Evolutionary conservation across 2,329 filamentous ascomycete genomes (phyloP).

Genomic region (Fusarium sp.): DNA sequence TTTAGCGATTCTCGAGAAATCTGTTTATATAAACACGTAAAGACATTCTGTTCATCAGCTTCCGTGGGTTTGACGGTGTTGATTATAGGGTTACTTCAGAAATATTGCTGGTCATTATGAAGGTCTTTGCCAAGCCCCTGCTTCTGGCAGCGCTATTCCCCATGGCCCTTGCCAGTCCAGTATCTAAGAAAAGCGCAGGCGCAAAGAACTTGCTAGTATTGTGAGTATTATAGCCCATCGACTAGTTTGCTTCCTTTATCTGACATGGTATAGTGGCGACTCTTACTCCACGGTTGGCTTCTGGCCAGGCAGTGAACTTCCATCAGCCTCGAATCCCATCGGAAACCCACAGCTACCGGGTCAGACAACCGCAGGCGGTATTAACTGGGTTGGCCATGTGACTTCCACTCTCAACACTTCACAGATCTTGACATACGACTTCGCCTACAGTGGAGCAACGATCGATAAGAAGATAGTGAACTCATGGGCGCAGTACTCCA

Average conservation of each 20-base stretch:
- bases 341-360: slow-evolving; percentile 33
- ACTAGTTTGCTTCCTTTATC: not conserved
- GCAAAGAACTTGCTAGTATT: slow-evolving; percentile 25
- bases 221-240: not conserved
- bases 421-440: slow-evolving; percentile 34
- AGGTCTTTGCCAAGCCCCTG: not conserved
- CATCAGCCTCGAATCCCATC: slow-evolving; percentile 23
- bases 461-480: slow-evolving; percentile 38
- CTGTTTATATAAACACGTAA: not conserved
- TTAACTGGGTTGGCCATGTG: slow-evolving; percentile 39
- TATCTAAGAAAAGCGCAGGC: not conserved
- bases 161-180: not conserved
- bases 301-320: slow-evolving; percentile 29
- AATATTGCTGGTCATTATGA: not conserved
- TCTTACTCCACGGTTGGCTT: slow-evolving; percentile 38
- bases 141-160: not conserved
- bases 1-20: not conserved
- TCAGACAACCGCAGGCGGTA: slow-evolving; percentile 33
- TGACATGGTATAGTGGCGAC: slow-evolving; percentile 13
- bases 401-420: slow-evolving; percentile 32
- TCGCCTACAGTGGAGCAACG: slow-evolving; percentile 37
- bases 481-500: slow-evolving; percentile 30
- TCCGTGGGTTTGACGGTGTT: not conserved
- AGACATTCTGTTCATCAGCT: not conserved
- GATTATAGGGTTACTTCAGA: not conserved